Conservation (phyloP, 345 rosid genomes). For the Populus deltoides region DNA sequence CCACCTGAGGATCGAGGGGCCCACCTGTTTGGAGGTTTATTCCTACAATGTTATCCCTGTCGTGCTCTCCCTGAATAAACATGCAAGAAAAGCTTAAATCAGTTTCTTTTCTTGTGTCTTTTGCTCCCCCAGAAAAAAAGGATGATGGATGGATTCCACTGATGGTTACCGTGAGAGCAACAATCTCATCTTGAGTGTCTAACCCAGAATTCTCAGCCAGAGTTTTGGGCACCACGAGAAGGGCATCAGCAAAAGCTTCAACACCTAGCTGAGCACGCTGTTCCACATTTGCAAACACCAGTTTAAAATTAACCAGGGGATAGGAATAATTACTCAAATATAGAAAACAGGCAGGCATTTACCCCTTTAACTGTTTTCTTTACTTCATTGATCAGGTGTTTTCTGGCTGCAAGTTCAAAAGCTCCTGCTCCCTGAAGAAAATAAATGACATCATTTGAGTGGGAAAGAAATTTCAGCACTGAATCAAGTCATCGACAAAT, state of each 20-base stretch:
- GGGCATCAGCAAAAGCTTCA: constrained; percentile 96
- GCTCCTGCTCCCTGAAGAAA: constrained; percentile 88
- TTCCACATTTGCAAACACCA: constrained; percentile 16
- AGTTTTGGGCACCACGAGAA: constrained; percentile 95
- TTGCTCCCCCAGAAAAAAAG: no score
- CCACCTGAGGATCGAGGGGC: constrained; percentile 81
- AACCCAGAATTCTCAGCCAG: constrained; percentile 96
- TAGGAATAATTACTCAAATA: neutral
- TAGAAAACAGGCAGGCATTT: constrained; percentile 9
- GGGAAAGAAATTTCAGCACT: neutral
- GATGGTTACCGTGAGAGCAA: constrained; percentile 63
- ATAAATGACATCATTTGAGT: neutral
- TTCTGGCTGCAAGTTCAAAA: constrained; percentile 96
- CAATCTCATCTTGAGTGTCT: constrained; percentile 93
- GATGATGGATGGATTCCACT: neutral
- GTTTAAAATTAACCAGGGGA: neutral
- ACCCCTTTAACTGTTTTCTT: constrained; percentile 97
- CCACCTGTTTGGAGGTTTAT: constrained; percentile 79
- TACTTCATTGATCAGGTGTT: constrained; percentile 71
- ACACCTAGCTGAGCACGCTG: constrained; percentile 99
- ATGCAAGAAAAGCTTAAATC: neutral
- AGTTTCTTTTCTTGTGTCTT: neutral
- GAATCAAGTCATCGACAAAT: neutral
- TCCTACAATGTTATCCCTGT: constrained; percentile 84
- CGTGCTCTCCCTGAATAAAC: constrained; percentile 78